Conservation (phyloP, 495 filamentous ascomycete genomes). For the Friedmanniomyces simplex region DNA sequence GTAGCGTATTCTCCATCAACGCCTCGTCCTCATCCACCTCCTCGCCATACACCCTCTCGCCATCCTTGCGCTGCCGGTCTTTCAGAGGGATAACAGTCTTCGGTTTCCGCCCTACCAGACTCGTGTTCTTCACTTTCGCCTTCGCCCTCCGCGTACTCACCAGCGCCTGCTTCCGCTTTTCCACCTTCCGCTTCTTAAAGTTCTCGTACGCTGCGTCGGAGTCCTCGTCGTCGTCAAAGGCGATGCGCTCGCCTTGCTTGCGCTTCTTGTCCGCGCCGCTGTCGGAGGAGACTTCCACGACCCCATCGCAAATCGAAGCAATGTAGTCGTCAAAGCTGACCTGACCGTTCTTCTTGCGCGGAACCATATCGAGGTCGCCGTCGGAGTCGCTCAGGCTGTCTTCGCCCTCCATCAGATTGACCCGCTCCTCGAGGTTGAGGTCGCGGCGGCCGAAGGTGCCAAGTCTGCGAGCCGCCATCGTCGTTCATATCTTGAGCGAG, state of each 20-base stretch:
- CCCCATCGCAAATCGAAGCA: not conserved
- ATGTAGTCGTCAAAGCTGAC: conserved; percentile 16
- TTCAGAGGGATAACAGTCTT: conserved; percentile 27
- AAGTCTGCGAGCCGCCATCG: conserved; percentile 7
- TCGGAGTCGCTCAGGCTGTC: conserved; percentile 17
- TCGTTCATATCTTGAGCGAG: not conserved
- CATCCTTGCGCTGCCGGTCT: not conserved
- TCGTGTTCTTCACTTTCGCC: conserved; percentile 30
- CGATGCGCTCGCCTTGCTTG: conserved; percentile 15
- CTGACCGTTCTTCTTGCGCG: not conserved
- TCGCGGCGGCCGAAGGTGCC: not conserved
- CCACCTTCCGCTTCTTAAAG: conserved; percentile 49
- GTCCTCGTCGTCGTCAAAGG: conserved; percentile 33
- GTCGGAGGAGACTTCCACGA: conserved; percentile 4
- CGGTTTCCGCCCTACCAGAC: conserved; percentile 26
- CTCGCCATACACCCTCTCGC: not conserved
- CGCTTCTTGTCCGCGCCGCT: not conserved
- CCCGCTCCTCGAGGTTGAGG: conserved; percentile 6
- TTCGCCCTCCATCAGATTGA: conserved; percentile 18
- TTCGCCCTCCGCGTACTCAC: conserved; percentile 42
- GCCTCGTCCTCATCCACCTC: conserved; percentile 40
- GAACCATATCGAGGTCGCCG: conserved; percentile 12
- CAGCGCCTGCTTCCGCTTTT: conserved; percentile 43
- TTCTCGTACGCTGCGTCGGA: conserved; percentile 43
- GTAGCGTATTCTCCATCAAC: conserved; percentile 49